Evolutionary conservation across 768 basidiomycete genomes (phyloP), one percentile per base, ranked within the genome.

Genomic region (Russula ochroleuca): DNA sequence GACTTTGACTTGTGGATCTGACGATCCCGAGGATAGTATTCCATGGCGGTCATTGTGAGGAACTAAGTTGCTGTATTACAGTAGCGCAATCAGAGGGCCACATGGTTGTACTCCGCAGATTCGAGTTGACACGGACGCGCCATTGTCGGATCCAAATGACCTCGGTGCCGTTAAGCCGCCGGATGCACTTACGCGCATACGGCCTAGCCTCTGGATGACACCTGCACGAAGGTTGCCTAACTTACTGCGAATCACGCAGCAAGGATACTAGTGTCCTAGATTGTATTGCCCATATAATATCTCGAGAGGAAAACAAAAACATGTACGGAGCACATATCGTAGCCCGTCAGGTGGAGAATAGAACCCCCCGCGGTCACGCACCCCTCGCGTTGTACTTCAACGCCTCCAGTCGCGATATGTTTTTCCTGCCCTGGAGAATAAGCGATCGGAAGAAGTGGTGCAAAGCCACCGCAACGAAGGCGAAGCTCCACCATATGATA

Each of bases 381-480:
- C 85, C 83, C 28, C 78, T 80, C 11, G 84, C 80, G 9, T 69
- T 68, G 65, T 88, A 88, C 69, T 76, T 80, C 73, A 86, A 72
- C 15, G 71, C 73, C 70, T 87, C 82, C 33, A 88, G 72, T 47
- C 78, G 76, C 1, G 75, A 73, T 21, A 88, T 77, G 37, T 77
- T 78, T 65, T 79, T 73, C 68, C 80, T 77, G 13, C 79, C 80
- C 51, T 74, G 73, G 50, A 73, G 71, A 47, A 84, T 78, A 54
- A 80, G 77, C 47, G 75, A 75, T 61, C 79, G 54, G 40, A 67
- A 43, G 38, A 52, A 38, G 28, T 68, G 49, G n/a, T 68, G 51
- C 5, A 68, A 31, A 2, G 35, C 37, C 33, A 55, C 40, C 4
- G 59, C 57, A 5, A 41, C 25, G 23, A 67, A 43, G 19, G 68